Conservation (phyloP, 805 yeast genomes). For the Priceomyces melissophilus region DNA sequence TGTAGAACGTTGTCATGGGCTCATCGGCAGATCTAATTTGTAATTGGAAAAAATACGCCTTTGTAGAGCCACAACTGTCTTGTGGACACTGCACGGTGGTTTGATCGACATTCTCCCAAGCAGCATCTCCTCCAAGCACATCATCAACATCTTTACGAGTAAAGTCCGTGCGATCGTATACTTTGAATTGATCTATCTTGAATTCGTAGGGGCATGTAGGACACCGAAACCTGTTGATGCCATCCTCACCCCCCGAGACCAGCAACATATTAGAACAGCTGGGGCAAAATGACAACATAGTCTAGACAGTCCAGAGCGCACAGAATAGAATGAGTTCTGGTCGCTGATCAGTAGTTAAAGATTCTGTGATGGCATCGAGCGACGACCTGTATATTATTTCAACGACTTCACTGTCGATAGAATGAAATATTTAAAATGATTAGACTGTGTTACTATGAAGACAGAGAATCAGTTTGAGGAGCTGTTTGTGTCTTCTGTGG, state of each 20-base stretch:
- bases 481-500: no score
- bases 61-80: constrained; percentile 79
- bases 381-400: no score
- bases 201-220: constrained; percentile 95
- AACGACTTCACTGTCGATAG: no score
- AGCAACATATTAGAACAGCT: constrained; percentile 88
- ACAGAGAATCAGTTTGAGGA: no score
- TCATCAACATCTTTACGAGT: constrained; percentile 92
- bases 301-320: no score
- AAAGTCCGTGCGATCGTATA: constrained; percentile 80
- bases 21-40: constrained; percentile 98
- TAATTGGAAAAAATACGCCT: constrained; percentile 94
- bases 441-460: no score
- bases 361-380: no score
- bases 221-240: constrained; percentile 72
- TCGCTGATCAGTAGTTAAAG: no score
- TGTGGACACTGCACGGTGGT: constrained; percentile 90
- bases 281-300: constrained; percentile 95
- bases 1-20: constrained; percentile 98
- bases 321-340: no score
- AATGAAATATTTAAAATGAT: no score
- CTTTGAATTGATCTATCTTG: constrained; percentile 76
- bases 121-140: constrained; percentile 93
- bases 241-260: constrained; percentile 54
- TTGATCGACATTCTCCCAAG: constrained; percentile 99